These are phyloP conservation scores for Metroxylon sagu DNA, from an alignment of 176 grass and related monocot genomes.

Conservation along the genomic window DNA sequence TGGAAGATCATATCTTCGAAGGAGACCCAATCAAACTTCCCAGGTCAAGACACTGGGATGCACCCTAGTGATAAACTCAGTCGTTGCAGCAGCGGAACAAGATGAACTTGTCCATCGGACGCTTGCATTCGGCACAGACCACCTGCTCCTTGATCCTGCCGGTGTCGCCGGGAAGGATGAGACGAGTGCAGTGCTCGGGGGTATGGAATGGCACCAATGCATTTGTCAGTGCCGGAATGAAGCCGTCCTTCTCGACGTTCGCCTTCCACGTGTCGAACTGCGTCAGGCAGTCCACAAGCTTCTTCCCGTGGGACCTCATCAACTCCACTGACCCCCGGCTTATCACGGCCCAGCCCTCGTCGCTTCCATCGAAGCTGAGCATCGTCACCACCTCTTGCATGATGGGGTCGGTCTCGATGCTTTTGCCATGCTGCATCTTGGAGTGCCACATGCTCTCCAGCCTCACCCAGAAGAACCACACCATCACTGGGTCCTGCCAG, in stretches of 20 bases:
- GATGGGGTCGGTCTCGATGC: constrained; percentile 29
- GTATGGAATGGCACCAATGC: constrained; percentile 27
- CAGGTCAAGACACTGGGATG: no score
- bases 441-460: constrained; percentile 50
- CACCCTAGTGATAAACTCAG: neutral
- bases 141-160: constrained; percentile 30
- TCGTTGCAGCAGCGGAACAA: constrained; percentile 46
- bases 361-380: constrained; percentile 37
- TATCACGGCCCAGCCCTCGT: constrained; percentile 25
- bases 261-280: constrained; percentile 29
- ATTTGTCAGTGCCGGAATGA: constrained; percentile 22
- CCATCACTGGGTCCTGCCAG: constrained; percentile 12
- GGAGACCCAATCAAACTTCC: no score
- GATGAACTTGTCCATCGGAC: constrained; percentile 34
- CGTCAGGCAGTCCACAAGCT: constrained; percentile 22
- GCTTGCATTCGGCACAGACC: constrained; percentile 34
- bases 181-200: constrained; percentile 29
- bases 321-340: constrained; percentile 23
- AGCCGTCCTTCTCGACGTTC: constrained; percentile 7
- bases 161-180: constrained; percentile 27
- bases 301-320: constrained; percentile 17
- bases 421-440: constrained; percentile 35
- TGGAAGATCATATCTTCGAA: no score
- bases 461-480: constrained; percentile 51
- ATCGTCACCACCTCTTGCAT: constrained; percentile 35